Evolutionary conservation across 2,329 filamentous ascomycete genomes (phyloP).

Genomic region (Monosporascus sp.): DNA sequence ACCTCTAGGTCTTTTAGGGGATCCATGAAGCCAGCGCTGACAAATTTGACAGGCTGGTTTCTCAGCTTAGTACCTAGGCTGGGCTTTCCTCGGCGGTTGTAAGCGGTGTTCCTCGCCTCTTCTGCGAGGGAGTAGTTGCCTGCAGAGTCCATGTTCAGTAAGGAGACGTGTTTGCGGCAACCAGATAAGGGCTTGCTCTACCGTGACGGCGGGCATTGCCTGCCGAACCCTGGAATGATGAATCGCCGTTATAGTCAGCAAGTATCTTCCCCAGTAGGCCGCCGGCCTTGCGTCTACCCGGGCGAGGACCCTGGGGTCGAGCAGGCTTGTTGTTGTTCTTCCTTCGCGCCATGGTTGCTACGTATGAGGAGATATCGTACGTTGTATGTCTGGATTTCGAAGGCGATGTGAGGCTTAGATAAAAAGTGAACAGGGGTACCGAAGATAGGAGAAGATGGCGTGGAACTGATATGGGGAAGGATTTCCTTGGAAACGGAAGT

Average conservation of each 20-base stretch:
- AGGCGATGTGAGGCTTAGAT: no score
- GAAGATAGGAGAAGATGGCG: no score
- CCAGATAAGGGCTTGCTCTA: neutral
- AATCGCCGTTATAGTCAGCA: neutral
- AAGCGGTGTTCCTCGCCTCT: conserved; percentile 45
- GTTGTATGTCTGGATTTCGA: no score
- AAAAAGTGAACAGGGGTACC: no score
- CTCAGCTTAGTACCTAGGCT: conserved; percentile 38
- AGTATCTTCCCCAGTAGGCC: neutral
- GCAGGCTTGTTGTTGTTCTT: neutral
- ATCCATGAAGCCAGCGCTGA: conserved; percentile 48
- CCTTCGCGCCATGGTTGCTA: neutral
- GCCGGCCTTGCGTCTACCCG: neutral
- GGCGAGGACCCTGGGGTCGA: neutral
- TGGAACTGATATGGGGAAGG: no score
- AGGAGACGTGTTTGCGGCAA: neutral
- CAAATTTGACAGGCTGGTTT: conserved; percentile 44
- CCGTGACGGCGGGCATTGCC: neutral
- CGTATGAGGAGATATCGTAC: neutral
- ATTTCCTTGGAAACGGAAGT: no score
- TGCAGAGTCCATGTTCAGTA: conserved; percentile 22
- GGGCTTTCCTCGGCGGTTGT: conserved; percentile 37
- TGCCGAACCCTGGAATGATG: neutral
- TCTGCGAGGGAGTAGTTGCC: conserved; percentile 40
- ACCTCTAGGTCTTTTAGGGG: conserved; percentile 39